A percentile compares a stretch with the other conserved stretches of the same genome.
These are phyloP conservation scores for Starmera stellimalicola DNA, from an alignment of 1,139 yeast genomes.

Conservation along the genomic window DNA sequence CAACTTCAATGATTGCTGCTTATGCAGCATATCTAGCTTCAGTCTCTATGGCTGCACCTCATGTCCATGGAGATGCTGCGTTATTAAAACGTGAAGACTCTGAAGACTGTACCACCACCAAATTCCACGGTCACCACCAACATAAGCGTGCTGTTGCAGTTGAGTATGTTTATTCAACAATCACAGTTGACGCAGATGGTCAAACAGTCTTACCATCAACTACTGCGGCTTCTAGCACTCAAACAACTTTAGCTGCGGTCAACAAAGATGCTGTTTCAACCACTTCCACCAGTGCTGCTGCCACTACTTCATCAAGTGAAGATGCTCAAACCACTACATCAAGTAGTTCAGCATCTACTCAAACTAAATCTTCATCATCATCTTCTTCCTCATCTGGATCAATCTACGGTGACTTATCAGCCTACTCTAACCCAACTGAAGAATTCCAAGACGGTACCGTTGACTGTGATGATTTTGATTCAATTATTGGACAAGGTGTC, in stretches of 20 bases:
- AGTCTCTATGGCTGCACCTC: conserved; percentile 11
- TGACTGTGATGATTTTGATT: conserved; percentile 51
- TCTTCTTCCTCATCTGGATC: conserved; percentile 24
- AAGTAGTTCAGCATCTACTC: conserved; percentile 20
- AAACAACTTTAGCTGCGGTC: conserved; percentile 12
- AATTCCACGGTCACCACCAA: conserved; percentile 48
- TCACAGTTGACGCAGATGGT: conserved; percentile 65
- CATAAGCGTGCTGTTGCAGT: conserved; percentile 75
- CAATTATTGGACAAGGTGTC: conserved; percentile 57
- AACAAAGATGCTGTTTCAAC: conserved; percentile 16
- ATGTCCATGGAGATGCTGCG: conserved; percentile 17
- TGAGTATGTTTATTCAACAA: conserved; percentile 72
- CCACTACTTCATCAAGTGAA: conserved; percentile 16
- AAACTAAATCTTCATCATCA: conserved; percentile 18
- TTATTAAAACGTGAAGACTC: conserved; percentile 13
- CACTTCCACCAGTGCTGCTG: conserved; percentile 16
- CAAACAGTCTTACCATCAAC: conserved; percentile 12
- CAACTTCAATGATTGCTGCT: conserved; percentile 20
- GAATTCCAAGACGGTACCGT: conserved; percentile 56
- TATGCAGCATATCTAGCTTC: conserved; percentile 19
- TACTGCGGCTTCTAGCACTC: conserved; percentile 11
- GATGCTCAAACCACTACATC: conserved; percentile 16
- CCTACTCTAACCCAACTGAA: conserved; percentile 41
- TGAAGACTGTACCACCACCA: conserved; percentile 22
- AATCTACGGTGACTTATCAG: conserved; percentile 46